These are phyloP conservation scores for Coniochaeta sp. DNA, from an alignment of 2,329 filamentous ascomycete genomes.

Conservation along the genomic window DNA sequence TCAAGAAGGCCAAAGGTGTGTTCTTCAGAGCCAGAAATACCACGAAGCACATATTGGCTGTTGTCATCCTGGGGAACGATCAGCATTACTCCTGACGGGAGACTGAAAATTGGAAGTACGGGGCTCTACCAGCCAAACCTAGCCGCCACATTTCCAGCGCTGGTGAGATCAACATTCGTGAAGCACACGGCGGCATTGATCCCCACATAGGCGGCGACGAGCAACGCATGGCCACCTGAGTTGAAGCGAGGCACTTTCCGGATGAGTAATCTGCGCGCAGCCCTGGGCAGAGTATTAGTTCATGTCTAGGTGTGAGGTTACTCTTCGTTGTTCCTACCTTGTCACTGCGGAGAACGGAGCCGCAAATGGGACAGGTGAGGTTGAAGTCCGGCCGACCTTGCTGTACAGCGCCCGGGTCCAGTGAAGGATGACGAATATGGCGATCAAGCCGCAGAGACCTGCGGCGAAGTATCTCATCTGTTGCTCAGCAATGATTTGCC, in stretches of 20 bases:
- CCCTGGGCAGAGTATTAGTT: slow-evolving; percentile 8
- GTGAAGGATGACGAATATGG: slow-evolving; percentile 20
- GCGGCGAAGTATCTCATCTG: slow-evolving; percentile 15
- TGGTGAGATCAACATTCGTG: slow-evolving; percentile 18
- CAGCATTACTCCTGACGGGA: background rate
- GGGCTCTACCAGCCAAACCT: slow-evolving; percentile 24
- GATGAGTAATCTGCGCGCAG: slow-evolving; percentile 19
- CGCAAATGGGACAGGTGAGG: slow-evolving; percentile 9
- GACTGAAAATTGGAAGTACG: background rate
- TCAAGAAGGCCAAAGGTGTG: slow-evolving; percentile 46
- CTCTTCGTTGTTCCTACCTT: slow-evolving; percentile 10
- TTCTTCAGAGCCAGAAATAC: slow-evolving; percentile 51
- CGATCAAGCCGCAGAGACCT: slow-evolving; percentile 19
- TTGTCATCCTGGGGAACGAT: slow-evolving; percentile 15
- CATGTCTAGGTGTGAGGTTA: background rate
- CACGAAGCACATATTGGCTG: slow-evolving; percentile 40
- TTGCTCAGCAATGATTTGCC: slow-evolving; percentile 11
- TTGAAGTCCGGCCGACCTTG: slow-evolving; percentile 11
- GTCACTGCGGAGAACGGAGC: slow-evolving; percentile 16
- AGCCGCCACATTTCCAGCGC: slow-evolving; percentile 13
- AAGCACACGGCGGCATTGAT: slow-evolving; percentile 21
- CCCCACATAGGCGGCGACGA: slow-evolving; percentile 20
- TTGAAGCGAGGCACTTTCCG: slow-evolving; percentile 21
- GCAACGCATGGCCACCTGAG: slow-evolving; percentile 23
- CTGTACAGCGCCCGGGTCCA: slow-evolving; percentile 17